Conservation (phyloP, 2,329 filamentous ascomycete species). For the Parasarocladium wereldwijsianum region DNA sequence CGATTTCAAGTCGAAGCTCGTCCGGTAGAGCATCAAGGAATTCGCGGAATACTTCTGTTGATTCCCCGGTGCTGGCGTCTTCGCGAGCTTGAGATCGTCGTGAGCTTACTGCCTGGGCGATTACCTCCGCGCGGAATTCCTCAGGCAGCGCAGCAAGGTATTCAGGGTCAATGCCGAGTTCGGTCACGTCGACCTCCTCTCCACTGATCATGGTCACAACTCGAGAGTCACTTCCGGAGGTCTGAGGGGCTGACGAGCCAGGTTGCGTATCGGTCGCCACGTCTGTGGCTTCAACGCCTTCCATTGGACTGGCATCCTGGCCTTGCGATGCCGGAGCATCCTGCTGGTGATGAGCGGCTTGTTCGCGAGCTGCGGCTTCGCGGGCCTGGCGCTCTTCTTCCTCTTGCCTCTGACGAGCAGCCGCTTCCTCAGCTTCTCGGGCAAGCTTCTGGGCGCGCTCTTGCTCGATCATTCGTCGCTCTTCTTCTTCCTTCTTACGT, state of each 20-base stretch:
- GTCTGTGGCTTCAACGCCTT: conserved; percentile 50
- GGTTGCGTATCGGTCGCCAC: not conserved
- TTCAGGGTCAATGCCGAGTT: conserved; percentile 83
- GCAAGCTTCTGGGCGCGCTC: conserved; percentile 53
- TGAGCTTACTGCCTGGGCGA: conserved; percentile 76
- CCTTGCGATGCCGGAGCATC: not conserved
- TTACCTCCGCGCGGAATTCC: conserved; percentile 89
- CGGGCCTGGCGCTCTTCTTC: conserved; percentile 52
- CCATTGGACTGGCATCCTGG: conserved; percentile 43
- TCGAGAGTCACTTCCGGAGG: conserved; percentile 26
- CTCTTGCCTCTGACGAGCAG: conserved; percentile 51
- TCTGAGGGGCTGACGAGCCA: not conserved
- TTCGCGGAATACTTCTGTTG: conserved; percentile 76
- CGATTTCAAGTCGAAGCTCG: conserved; percentile 78
- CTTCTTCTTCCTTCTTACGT: conserved; percentile 35
- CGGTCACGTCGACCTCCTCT: conserved; percentile 82
- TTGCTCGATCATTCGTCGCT: conserved; percentile 46
- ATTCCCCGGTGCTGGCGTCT: conserved; percentile 54
- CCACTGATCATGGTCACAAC: conserved; percentile 75
- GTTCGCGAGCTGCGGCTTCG: conserved; percentile 42
- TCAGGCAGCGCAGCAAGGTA: conserved; percentile 97
- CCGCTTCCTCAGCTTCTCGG: conserved; percentile 56
- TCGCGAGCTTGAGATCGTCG: conserved; percentile 64
- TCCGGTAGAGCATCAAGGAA: conserved; percentile 87
- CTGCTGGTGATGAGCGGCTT: conserved; percentile 25